Evolutionary conservation across 176 grass and related monocot genomes (phyloP).

Genomic region (Zea luxurians): DNA sequence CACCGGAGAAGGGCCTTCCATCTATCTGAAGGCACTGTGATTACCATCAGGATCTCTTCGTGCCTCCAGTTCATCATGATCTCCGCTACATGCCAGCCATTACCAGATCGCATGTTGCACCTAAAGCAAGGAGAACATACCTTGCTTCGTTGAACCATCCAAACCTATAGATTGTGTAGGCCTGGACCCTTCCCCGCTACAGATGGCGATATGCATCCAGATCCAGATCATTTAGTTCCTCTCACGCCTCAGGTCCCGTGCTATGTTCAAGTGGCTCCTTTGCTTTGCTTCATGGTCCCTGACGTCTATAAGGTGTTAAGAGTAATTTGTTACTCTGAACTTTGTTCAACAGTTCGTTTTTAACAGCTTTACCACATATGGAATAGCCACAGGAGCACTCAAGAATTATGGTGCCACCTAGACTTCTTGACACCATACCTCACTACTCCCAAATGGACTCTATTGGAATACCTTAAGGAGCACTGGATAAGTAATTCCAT

Average conservation of each 20-base stretch:
- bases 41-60: neutral
- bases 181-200: neutral
- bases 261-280: neutral
- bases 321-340: neutral
- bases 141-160: slow-evolving; percentile 5
- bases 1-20: neutral
- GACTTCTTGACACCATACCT: neutral
- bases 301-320: slow-evolving; percentile 11
- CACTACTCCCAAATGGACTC: neutral
- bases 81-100: neutral
- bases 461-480: neutral
- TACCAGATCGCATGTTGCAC: neutral
- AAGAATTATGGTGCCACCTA: neutral
- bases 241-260: slow-evolving; percentile 4
- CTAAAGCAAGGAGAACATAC: slow-evolving; percentile 10
- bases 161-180: neutral
- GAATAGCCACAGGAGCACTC: neutral
- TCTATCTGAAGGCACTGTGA: neutral
- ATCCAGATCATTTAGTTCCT: slow-evolving; percentile 18
- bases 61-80: neutral
- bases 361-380: neutral
- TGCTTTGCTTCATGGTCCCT: slow-evolving; percentile 7
- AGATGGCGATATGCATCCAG: neutral
- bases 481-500: neutral
- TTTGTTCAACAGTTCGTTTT: neutral